These are phyloP conservation scores for Coprinellus micaceus DNA, from an alignment of 768 basidiomycete species.

Conservation along the genomic window DNA sequence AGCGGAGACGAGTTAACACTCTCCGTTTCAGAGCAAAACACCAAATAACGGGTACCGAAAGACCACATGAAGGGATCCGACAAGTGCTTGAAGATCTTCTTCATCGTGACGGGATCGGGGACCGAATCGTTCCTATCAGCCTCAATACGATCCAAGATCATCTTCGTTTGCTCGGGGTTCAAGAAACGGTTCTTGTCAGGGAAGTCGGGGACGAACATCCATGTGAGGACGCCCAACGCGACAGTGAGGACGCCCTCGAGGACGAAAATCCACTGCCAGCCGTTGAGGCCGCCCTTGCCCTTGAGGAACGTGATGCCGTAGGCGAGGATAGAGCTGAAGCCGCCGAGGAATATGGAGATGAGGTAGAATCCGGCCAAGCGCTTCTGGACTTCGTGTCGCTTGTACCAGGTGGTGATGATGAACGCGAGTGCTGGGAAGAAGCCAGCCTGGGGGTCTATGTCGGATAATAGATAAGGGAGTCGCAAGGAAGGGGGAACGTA, in stretches of 20 bases:
- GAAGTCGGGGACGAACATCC: constrained; percentile 32
- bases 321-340: constrained; percentile 27
- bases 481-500: neutral
- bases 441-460: constrained; percentile 19
- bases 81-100: constrained; percentile 32
- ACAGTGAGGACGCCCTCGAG: constrained; percentile 31
- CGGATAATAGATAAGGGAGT: too few relatives aligned
- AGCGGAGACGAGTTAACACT: neutral
- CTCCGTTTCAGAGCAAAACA: neutral
- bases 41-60: constrained; percentile 21
- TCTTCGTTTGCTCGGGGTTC: constrained; percentile 32
- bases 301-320: constrained; percentile 26
- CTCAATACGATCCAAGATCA: constrained; percentile 31
- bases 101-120: constrained; percentile 28
- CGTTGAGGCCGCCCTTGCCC: constrained; percentile 24
- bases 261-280: constrained; percentile 38
- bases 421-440: constrained; percentile 42
- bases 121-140: constrained; percentile 36
- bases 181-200: constrained; percentile 34
- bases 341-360: constrained; percentile 27
- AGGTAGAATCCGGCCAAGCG: constrained; percentile 32
- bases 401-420: constrained; percentile 42
- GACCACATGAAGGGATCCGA: constrained; percentile 36
- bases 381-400: constrained; percentile 41
- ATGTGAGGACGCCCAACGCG: constrained; percentile 25